Percentiles rank a stretch among this genome's conserved stretches.
These are phyloP conservation scores for Trametopsis cervina DNA, from an alignment of 768 basidiomycete genomes.

Conservation along the genomic window DNA sequence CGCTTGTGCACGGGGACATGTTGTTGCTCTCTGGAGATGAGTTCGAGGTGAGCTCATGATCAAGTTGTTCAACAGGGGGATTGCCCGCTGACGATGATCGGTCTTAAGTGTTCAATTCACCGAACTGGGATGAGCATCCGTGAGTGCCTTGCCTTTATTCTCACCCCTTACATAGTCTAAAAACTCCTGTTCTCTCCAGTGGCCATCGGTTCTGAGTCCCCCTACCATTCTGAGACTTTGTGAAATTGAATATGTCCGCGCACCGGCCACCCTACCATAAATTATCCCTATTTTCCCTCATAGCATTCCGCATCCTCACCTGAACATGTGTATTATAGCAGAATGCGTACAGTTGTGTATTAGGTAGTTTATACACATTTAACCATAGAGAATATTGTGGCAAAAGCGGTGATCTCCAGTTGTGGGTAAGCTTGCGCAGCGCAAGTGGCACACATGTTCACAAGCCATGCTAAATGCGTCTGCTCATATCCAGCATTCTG, in stretches of 20 bases:
- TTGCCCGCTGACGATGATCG: not conserved
- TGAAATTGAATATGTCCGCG: too few species aligned
- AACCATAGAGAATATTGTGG: too few species aligned
- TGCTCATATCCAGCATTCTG: too few species aligned
- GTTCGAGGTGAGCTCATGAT: slow-evolving; percentile 32
- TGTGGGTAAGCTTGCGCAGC: too few species aligned
- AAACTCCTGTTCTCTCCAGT: not conserved
- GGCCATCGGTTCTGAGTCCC: not conserved
- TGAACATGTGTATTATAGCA: not conserved
- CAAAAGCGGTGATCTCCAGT: too few species aligned
- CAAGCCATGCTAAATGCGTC: too few species aligned
- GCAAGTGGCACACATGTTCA: too few species aligned
- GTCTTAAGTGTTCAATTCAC: slow-evolving; percentile 15
- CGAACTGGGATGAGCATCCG: slow-evolving; percentile 22
- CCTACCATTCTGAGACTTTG: too few species aligned
- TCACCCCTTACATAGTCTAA: not conserved
- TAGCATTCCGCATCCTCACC: too few species aligned
- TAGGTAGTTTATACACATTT: not conserved
- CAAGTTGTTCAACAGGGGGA: not conserved
- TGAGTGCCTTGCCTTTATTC: slow-evolving; percentile 2
- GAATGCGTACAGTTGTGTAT: not conserved
- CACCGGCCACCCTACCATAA: too few species aligned
- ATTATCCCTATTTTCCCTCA: slow-evolving; percentile 2
- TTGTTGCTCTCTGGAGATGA: slow-evolving; percentile 31
- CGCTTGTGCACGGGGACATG: slow-evolving; percentile 34